phyloP scores from a whole-genome alignment of 2,329 filamentous ascomycete species.

The Scleromitrula shiraiana region DNA sequence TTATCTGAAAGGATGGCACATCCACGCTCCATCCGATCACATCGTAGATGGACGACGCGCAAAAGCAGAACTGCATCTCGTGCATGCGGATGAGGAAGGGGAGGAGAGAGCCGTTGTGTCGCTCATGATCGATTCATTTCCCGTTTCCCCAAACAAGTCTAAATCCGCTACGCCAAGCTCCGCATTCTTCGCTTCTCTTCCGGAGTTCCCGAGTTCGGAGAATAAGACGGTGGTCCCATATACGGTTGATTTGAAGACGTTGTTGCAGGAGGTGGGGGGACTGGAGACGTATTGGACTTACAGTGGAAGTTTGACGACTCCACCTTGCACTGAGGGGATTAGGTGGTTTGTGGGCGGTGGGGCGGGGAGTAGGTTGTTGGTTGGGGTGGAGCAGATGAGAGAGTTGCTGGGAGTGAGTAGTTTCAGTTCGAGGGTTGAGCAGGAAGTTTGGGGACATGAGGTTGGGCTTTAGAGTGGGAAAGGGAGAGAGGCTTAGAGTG shows the following conservation, averaged over 20 bases:
- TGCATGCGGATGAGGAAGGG: constrained; percentile 37
- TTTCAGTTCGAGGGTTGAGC: neutral
- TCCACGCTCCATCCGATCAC: constrained; percentile 44
- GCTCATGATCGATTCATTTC: constrained; percentile 39
- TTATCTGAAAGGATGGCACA: constrained; percentile 43
- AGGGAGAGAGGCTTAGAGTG: neutral
- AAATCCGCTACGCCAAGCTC: constrained; percentile 25
- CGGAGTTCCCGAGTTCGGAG: constrained; percentile 24
- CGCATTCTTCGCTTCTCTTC: constrained; percentile 36
- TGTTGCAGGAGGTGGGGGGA: constrained; percentile 31
- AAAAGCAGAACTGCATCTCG: constrained; percentile 42
- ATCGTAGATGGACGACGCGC: constrained; percentile 35
- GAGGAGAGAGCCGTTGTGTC: constrained; percentile 38
- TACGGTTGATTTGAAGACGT: constrained; percentile 10
- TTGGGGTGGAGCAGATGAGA: constrained; percentile 33
- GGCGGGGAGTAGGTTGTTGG: constrained; percentile 35
- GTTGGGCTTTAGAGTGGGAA: neutral
- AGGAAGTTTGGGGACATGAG: neutral
- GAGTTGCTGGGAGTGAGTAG: neutral
- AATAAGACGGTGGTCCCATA: neutral
- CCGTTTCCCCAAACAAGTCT: constrained; percentile 28
- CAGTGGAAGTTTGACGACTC: constrained; percentile 39
- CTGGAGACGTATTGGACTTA: constrained; percentile 43
- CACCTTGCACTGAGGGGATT: constrained; percentile 39
- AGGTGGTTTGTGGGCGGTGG: constrained; percentile 38